Conservation (phyloP, 768 basidiomycete genomes). For the Boletus rufocinnamomeus region DNA sequence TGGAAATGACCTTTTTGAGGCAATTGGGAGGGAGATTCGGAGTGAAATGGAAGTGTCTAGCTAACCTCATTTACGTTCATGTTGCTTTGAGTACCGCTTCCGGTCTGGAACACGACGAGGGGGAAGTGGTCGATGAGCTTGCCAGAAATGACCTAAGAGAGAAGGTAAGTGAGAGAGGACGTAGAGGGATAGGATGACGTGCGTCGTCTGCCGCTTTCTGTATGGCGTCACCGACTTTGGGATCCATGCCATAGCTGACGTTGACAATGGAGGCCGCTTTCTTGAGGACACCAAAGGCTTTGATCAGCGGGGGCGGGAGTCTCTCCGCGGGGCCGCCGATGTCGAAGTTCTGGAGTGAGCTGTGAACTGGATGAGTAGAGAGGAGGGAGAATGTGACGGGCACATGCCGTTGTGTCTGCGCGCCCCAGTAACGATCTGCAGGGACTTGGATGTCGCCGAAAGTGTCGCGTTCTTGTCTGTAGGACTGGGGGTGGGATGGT, state of each 20-base stretch:
- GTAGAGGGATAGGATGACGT: conserved; percentile 23
- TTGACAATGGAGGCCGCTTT: conserved; percentile 95
- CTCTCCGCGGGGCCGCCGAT: conserved; percentile 95
- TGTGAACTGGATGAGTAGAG: conserved; percentile 32
- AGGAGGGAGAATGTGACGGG: not conserved
- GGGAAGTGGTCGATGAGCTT: conserved; percentile 96
- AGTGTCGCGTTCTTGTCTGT: conserved; percentile 87
- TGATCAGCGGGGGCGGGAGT: conserved; percentile 92
- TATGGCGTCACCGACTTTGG: conserved; percentile 85
- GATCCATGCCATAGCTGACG: conserved; percentile 85
- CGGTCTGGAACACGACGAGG: conserved; percentile 98
- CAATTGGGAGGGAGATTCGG: not conserved
- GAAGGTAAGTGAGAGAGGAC: conserved; percentile 3
- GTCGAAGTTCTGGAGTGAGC: conserved; percentile 96
- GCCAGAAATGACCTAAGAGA: conserved; percentile 85
- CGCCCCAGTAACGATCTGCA: conserved; percentile 92
- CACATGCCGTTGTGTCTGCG: conserved; percentile 89
- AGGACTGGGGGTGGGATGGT: conserved; percentile 44
- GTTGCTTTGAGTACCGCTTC: conserved; percentile 98
- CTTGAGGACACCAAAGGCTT: conserved; percentile 97
- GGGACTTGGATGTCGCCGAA: conserved; percentile 95
- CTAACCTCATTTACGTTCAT: conserved; percentile 97
- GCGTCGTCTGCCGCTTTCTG: conserved; percentile 94
- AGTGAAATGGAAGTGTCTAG: not conserved
- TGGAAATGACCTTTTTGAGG: conserved; percentile 81